Conservation (phyloP, 345 rosid genomes). For the Eucalyptus pauciflora region DNA sequence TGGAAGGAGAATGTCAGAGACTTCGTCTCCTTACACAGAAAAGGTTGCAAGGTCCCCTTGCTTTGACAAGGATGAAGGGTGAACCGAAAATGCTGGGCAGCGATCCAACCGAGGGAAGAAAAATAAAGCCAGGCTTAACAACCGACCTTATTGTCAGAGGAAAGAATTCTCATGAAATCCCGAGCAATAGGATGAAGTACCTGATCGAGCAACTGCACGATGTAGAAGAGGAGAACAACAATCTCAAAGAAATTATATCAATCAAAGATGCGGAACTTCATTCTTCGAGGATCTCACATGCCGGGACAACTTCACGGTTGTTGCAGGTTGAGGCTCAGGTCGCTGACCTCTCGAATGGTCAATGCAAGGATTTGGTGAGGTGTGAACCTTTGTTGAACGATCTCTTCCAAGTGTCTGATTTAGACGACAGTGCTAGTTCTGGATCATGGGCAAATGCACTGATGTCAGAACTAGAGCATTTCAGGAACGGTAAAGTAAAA, state of each 20-base stretch:
- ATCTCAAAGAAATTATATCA: conserved; percentile 47
- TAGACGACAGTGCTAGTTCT: conserved; percentile 20
- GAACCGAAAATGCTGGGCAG: conserved; percentile 33
- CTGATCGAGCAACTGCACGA: conserved; percentile 41
- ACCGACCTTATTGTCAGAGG: neutral
- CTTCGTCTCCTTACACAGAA: conserved; percentile 42
- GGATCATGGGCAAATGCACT: conserved; percentile 57
- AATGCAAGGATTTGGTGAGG: conserved; percentile 14
- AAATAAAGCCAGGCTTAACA: neutral
- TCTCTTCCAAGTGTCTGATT: neutral
- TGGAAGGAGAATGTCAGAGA: conserved; percentile 84
- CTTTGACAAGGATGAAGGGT: conserved; percentile 26
- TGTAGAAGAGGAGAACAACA: conserved; percentile 69
- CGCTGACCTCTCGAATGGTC: conserved; percentile 8
- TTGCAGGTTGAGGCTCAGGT: conserved; percentile 27
- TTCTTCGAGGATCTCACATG: conserved; percentile 37
- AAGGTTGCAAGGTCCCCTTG: conserved; percentile 48
- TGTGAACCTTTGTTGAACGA: conserved; percentile 3
- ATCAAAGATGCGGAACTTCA: conserved; percentile 44
- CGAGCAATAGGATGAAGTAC: conserved; percentile 21
- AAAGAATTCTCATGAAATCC: conserved; percentile 21
- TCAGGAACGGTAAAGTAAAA: conserved; percentile 18
- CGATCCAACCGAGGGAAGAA: conserved; percentile 18
- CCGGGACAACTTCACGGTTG: conserved; percentile 39
- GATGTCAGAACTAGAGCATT: conserved; percentile 35